Conservation (phyloP, 495 filamentous ascomycete species). For the Acidomyces sp. region DNA sequence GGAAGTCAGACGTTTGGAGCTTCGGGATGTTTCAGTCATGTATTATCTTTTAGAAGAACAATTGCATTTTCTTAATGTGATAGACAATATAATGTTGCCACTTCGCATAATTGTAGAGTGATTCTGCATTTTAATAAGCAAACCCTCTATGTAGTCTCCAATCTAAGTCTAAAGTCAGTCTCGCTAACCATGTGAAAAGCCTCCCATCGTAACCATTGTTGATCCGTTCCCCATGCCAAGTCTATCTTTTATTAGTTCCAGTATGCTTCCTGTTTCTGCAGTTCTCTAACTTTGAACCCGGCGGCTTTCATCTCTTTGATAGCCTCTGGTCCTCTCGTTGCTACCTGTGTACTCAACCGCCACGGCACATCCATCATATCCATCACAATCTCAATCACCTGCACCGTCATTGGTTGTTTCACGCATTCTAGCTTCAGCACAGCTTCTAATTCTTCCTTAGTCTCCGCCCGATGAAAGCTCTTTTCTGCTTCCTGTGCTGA, state of each 20-base stretch:
- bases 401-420: conserved; percentile 16
- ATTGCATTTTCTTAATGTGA: too few species aligned
- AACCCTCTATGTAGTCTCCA: too few species aligned
- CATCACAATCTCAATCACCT: conserved; percentile 29
- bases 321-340: conserved; percentile 19
- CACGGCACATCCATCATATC: conserved; percentile 28
- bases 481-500: conserved; percentile 12
- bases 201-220: too few species aligned
- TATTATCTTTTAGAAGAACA: too few species aligned
- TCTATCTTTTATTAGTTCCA: not conserved
- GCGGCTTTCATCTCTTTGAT: conserved; percentile 26
- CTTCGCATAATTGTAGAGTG: too few species aligned
- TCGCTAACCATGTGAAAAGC: too few species aligned
- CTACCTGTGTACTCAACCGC: conserved; percentile 22
- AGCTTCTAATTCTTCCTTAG: conserved; percentile 26
- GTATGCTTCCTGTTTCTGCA: conserved; percentile 8
- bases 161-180: too few species aligned
- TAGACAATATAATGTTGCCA: too few species aligned
- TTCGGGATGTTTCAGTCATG: too few species aligned
- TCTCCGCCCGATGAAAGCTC: conserved; percentile 23
- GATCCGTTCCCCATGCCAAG: too few species aligned
- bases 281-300: conserved; percentile 23
- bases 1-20: too few species aligned
- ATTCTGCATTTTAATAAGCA: too few species aligned
- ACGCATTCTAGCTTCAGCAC: conserved; percentile 19